Evolutionary conservation across 139 green algal genomes (phyloP).

Genomic region (Chlamydomonas asymmetrica): DNA sequence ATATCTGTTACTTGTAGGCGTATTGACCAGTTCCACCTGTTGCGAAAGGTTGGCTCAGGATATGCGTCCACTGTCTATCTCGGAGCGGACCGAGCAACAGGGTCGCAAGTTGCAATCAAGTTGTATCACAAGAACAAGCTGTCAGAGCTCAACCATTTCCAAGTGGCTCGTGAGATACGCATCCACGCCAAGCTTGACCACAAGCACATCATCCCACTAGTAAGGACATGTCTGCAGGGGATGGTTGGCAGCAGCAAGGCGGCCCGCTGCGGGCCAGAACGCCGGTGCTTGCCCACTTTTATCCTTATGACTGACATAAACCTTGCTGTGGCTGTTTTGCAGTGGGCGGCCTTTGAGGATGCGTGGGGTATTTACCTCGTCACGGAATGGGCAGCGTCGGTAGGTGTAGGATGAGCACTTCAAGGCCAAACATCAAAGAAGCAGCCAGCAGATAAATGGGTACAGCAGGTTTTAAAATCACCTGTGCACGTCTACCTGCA

Average conservation of each 20-base stretch:
- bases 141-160: conserved; percentile 56
- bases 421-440: too few relatives aligned
- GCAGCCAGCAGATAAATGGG: too few relatives aligned
- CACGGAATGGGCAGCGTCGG: conserved; percentile 33
- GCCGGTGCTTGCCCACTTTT: too few relatives aligned
- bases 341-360: conserved; percentile 65
- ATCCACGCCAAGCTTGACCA: conserved; percentile 58
- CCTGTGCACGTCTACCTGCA: conserved; percentile 26
- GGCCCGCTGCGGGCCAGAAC: too few relatives aligned
- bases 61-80: conserved; percentile 65
- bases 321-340: neutral
- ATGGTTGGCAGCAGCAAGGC: too few relatives aligned
- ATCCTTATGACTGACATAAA: neutral
- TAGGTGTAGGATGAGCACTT: too few relatives aligned
- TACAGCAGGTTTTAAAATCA: too few relatives aligned
- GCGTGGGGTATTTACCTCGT: conserved; percentile 46
- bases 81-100: conserved; percentile 35
- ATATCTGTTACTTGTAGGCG: too few relatives aligned
- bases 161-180: conserved; percentile 56
- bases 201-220: conserved; percentile 58
- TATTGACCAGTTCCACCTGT: conserved; percentile 51
- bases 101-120: conserved; percentile 51
- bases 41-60: conserved; percentile 44
- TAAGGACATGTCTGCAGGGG: too few relatives aligned
- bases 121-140: conserved; percentile 62